Percentiles rank a stretch among this genome's conserved stretches.
Conservation (phyloP, 306 rosid genomes). For the Vicia faba region DNA sequence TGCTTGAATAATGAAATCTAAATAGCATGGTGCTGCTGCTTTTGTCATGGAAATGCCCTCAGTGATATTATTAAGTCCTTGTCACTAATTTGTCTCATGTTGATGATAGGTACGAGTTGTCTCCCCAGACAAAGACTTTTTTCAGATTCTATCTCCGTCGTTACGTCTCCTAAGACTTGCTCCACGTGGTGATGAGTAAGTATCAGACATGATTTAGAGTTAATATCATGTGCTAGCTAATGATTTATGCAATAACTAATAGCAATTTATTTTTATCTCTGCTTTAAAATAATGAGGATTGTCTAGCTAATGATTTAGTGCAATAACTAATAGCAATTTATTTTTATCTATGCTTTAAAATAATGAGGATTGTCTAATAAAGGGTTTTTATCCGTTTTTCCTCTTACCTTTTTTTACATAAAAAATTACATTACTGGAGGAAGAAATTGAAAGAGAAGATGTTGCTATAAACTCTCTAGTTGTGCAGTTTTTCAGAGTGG, state of each 20-base stretch:
- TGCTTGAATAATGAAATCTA: constrained; percentile 16
- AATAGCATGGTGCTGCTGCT: constrained; percentile 27
- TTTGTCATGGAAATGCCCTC: constrained; percentile 9
- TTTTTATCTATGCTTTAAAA: constrained; percentile 15
- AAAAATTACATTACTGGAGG: not conserved
- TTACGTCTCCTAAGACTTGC: constrained; percentile 93
- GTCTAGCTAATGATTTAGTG: constrained; percentile 24
- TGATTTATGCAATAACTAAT: constrained; percentile 28
- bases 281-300: constrained; percentile 13
- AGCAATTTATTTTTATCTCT: constrained; percentile 21
- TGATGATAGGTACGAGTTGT: constrained; percentile 85
- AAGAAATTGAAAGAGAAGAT: not conserved
- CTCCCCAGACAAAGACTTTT: constrained; percentile 97
- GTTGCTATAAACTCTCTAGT: constrained; percentile 11
- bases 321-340: constrained; percentile 26
- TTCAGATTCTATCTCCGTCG: constrained; percentile 90
- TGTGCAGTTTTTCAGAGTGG: constrained; percentile 19
- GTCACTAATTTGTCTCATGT: constrained; percentile 35
- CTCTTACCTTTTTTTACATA: constrained; percentile 6
- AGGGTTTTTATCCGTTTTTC: not conserved
- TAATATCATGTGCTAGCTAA: constrained; percentile 21
- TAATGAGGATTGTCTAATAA: constrained; percentile 14
- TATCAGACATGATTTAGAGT: constrained; percentile 32
- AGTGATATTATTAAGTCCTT: constrained; percentile 31
- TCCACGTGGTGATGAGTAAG: constrained; percentile 94